Conservation (phyloP, 441 rosid species). For the Populus hybrid region DNA sequence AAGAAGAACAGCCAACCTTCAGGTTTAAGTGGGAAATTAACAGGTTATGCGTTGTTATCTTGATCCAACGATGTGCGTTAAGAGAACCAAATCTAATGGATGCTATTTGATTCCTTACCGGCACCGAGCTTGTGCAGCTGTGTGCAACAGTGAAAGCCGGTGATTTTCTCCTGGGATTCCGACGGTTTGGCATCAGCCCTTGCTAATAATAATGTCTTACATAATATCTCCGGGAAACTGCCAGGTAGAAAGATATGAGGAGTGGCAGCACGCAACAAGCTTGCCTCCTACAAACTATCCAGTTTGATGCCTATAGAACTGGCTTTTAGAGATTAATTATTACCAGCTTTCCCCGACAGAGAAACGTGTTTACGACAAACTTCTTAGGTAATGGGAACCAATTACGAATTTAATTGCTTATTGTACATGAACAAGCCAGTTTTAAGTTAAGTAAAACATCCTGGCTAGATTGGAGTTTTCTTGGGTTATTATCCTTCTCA, state of each 20-base stretch:
- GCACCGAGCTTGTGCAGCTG: too few species aligned
- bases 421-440: background rate
- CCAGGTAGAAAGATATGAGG: background rate
- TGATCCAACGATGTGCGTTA: background rate
- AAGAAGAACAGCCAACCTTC: too few species aligned
- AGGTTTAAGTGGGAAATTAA: too few species aligned
- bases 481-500: too few species aligned
- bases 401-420: background rate
- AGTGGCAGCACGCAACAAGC: background rate
- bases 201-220: background rate
- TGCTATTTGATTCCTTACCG: too few species aligned
- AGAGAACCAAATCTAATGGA: background rate
- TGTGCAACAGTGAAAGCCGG: background rate
- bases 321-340: background rate
- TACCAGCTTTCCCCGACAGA: background rate
- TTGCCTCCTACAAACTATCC: constrained; percentile 8
- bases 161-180: background rate
- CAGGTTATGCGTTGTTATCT: background rate
- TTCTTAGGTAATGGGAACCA: background rate
- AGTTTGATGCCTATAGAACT: constrained; percentile 9
- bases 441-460: background rate
- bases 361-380: background rate
- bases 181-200: background rate
- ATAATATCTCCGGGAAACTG: background rate
- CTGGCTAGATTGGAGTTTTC: background rate